Base-by-base conservation (phyloP, 371 early-diverging fungal genomes). In the Thermomucor indicae-seudaticae region DNA sequence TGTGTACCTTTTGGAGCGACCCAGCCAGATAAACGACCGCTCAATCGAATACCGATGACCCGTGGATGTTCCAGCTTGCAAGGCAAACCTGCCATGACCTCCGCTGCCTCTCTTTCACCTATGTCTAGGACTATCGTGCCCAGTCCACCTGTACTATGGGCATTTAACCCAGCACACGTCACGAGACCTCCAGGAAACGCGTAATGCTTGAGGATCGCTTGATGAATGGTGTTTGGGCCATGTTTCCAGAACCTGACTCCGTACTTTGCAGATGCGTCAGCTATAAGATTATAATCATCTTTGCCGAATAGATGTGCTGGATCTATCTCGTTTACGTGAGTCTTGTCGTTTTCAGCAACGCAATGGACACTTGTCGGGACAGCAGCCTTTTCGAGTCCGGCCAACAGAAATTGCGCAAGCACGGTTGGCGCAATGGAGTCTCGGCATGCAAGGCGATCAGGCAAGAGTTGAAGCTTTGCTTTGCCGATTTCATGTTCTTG, bases 401-500 rank as follows among this genome's bases (percentile, higher is more conserved):
- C 92, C 19, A 92, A 89, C 90, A 97, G 93, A 79, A 97, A 96
- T 79, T 97, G 98, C 40, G 96, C 79, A 32, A 97, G 66, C 34
- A 96, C 98, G 93, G 94, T 96, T 73, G 92, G 95, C 49, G 96
- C 96, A 46, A 96, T 95, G 47, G 97, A 96, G 72, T 96, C 97
- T 67, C 96, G 97, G 77, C 91, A 93, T 19, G 95, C 96, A 55
- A 97, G 96, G 59, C 97, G 92, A 75, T 92, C 92, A 38, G 96
- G 97, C 29, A 85, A 80, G 51, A 97, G 83, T 70, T 88, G 91
- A 43, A 97, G 81, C 73, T 97, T 96, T 24, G 88, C 82, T 53
- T 84, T 71, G 50, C 97, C 98, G 51, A 86, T 85, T 22, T 85
- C 86, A 71, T 88, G 92, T 78, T 78, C 77, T 27, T 79, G 68